Percentiles rank a stretch among this genome's conserved stretches.
Evolutionary conservation across 306 rosid species (phyloP).

Genomic region (Cyclanthera cordifolia): DNA sequence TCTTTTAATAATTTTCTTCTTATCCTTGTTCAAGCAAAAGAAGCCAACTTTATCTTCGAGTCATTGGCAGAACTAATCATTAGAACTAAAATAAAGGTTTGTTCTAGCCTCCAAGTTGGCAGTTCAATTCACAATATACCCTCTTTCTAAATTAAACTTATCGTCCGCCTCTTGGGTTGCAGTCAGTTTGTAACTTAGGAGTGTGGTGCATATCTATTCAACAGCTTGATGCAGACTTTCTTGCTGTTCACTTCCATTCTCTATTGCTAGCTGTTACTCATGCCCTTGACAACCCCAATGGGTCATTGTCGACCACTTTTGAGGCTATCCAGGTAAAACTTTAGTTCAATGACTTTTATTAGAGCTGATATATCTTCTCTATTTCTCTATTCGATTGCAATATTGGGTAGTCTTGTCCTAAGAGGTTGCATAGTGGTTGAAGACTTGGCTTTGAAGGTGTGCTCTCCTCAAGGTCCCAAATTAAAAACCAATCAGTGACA

Average conservation of each 20-base stretch:
- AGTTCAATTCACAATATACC: neutral
- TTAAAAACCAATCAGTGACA: too few species aligned
- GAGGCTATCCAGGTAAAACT: slow-evolving; percentile 70
- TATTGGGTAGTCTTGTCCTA: too few species aligned
- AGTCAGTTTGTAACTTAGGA: slow-evolving; percentile 78
- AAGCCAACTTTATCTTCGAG: slow-evolving; percentile 35
- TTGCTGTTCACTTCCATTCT: slow-evolving; percentile 35
- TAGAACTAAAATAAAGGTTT: slow-evolving; percentile 57
- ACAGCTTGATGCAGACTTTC: slow-evolving; percentile 35
- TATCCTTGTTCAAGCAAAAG: slow-evolving; percentile 36
- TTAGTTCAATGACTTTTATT: neutral
- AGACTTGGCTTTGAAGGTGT: too few species aligned
- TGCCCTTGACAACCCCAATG: slow-evolving; percentile 75
- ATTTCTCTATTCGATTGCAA: neutral
- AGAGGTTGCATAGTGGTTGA: too few species aligned
- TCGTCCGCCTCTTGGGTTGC: slow-evolving; percentile 19
- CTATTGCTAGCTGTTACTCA: slow-evolving; percentile 49
- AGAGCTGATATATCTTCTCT: neutral
- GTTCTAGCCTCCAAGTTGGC: neutral
- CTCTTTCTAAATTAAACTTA: neutral
- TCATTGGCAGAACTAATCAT: slow-evolving; percentile 44
- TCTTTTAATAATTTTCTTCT: neutral
- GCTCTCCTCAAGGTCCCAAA: too few species aligned
- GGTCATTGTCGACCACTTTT: slow-evolving; percentile 76
- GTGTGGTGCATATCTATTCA: slow-evolving; percentile 81